A percentile compares a stretch with the other conserved stretches of the same genome.
Evolutionary conservation across 2,329 filamentous ascomycete species (phyloP).

Genomic region (Emmonsia crescens): DNA sequence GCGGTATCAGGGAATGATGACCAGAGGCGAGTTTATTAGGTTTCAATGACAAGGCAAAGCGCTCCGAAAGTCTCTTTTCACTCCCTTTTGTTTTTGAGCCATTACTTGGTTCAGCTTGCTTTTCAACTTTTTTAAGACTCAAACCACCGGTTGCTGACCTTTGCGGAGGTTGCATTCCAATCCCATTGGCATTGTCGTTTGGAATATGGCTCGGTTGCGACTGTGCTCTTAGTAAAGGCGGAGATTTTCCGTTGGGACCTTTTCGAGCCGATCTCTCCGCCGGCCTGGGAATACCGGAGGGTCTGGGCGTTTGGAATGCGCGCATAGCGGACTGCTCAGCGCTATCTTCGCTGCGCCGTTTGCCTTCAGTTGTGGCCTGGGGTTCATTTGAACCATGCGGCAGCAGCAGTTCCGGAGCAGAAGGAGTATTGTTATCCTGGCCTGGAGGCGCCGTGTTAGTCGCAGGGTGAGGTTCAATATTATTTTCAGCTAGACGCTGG

Average conservation of each 20-base stretch:
- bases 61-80: conserved; percentile 70
- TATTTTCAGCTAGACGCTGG: neutral
- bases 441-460: neutral
- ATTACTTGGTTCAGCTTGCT: conserved; percentile 15
- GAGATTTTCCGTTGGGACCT: conserved; percentile 29
- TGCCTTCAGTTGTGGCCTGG: conserved; percentile 12
- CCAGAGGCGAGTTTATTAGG: conserved; percentile 36
- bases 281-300: conserved; percentile 32
- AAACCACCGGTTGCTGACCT: conserved; percentile 14
- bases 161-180: neutral
- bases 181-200: neutral
- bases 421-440: neutral
- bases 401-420: neutral
- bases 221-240: conserved; percentile 40
- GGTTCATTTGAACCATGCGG: conserved; percentile 5
- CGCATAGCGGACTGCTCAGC: neutral
- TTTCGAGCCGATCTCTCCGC: conserved; percentile 18
- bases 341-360: neutral
- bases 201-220: conserved; percentile 38
- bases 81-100: conserved; percentile 26
- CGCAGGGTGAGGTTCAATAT: too few species aligned
- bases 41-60: conserved; percentile 58
- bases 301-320: conserved; percentile 17
- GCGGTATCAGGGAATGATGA: conserved; percentile 68
- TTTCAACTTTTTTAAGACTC: conserved; percentile 9